A percentile compares a stretch with the other conserved stretches of the same genome.
These are phyloP conservation scores for Balakata baccata DNA, from an alignment of 345 rosid species.

Conservation along the genomic window DNA sequence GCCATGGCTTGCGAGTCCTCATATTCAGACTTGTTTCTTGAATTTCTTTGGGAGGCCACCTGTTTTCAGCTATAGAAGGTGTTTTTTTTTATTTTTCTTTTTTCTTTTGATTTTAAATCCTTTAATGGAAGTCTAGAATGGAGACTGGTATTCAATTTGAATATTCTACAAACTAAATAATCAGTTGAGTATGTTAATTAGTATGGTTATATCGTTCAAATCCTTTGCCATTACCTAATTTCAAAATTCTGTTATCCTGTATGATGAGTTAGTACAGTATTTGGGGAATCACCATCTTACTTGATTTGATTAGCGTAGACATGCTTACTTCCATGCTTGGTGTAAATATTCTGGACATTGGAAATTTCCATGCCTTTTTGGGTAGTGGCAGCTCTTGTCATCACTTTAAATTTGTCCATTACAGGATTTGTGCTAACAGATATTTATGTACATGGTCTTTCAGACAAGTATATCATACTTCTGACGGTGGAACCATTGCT, in stretches of 20 bases:
- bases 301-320: background rate
- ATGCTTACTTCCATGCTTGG: background rate
- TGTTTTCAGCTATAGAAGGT: constrained; percentile 68
- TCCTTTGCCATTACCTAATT: too few relatives aligned
- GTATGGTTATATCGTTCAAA: too few relatives aligned
- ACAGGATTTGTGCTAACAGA: constrained; percentile 9
- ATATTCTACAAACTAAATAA: background rate
- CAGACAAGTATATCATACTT: constrained; percentile 63
- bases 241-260: too few relatives aligned
- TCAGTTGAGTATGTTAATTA: background rate
- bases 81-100: background rate
- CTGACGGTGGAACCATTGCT: constrained; percentile 91
- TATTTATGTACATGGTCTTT: constrained; percentile 9
- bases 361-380: background rate
- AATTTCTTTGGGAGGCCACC: constrained; percentile 78
- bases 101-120: background rate
- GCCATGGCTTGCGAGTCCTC: constrained; percentile 88
- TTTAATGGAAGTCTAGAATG: background rate
- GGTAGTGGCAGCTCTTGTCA: background rate
- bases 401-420: background rate
- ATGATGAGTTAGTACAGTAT: too few relatives aligned
- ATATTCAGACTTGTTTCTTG: constrained; percentile 65
- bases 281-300: background rate
- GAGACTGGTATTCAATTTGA: background rate
- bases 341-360: background rate